Evolutionary conservation across 2,329 filamentous ascomycete genomes (phyloP).

Genomic region (Talaromyces sp.): DNA sequence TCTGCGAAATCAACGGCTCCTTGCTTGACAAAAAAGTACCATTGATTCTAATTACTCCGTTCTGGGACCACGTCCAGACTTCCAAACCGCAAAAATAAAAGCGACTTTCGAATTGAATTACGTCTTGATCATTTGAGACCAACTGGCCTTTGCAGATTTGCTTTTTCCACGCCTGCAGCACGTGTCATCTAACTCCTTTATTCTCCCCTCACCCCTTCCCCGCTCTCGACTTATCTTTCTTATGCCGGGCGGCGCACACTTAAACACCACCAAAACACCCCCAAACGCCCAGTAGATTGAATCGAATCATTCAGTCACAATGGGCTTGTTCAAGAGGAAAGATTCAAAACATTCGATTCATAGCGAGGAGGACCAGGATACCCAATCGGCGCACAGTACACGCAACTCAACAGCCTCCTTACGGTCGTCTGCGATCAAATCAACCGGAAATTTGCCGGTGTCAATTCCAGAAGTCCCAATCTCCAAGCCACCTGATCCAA

Average conservation of each 20-base stretch:
- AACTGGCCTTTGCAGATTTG: background rate
- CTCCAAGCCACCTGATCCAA: conserved; percentile 80
- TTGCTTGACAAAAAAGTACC: conserved; percentile 1
- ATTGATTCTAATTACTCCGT: background rate
- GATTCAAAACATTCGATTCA: conserved; percentile 40
- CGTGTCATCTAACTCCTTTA: conserved; percentile 2
- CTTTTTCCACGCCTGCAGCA: background rate
- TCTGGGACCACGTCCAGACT: background rate
- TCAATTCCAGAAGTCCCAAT: conserved; percentile 72
- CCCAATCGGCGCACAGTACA: conserved; percentile 42
- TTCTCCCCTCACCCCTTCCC: conserved; percentile 1
- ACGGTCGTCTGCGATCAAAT: conserved; percentile 48
- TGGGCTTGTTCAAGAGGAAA: conserved; percentile 48
- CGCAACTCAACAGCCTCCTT: conserved; percentile 47
- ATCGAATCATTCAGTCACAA: conserved; percentile 22
- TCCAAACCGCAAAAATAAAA: background rate
- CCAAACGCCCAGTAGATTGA: background rate
- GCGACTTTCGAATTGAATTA: background rate
- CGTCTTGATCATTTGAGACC: background rate
- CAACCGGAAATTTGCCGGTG: conserved; percentile 45
- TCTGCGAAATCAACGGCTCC: background rate
- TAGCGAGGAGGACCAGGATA: conserved; percentile 41
- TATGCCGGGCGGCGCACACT: background rate
- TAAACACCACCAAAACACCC: background rate
- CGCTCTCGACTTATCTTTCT: conserved; percentile 6